phyloP scores from a whole-genome alignment of 2,329 filamentous ascomycete genomes.

The Fusarium sp. region DNA sequence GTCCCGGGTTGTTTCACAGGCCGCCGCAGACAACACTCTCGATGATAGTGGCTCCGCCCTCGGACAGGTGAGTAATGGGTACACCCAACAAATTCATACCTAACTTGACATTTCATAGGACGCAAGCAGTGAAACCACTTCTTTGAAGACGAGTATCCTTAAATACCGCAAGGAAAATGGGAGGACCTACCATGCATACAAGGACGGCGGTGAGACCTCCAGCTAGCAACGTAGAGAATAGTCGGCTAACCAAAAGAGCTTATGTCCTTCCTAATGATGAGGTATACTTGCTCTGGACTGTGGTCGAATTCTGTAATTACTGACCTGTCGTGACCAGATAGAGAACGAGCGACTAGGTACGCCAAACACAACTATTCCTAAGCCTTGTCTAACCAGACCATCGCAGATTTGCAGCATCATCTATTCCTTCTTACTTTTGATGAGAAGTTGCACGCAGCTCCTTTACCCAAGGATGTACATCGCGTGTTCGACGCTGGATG shows the following conservation, averaged over 20 bases:
- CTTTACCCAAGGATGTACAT: not conserved
- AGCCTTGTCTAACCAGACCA: not conserved
- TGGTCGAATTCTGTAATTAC: not conserved
- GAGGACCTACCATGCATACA: not conserved
- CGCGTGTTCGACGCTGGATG: constrained; percentile 28
- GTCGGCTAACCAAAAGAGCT: constrained; percentile 3
- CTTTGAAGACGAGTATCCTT: constrained; percentile 21
- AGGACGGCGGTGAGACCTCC: too few species aligned
- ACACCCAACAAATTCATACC: too few species aligned
- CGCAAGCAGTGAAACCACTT: constrained; percentile 4
- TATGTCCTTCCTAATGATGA: constrained; percentile 38
- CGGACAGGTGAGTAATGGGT: not conserved
- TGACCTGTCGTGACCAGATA: not conserved
- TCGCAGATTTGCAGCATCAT: constrained; percentile 33
- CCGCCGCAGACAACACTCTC: too few species aligned
- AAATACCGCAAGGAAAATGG: constrained; percentile 28
- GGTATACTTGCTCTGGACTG: not conserved
- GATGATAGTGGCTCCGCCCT: too few species aligned
- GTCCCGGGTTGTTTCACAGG: too few species aligned
- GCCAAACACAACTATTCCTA: accelerated
- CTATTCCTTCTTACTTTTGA: constrained; percentile 30
- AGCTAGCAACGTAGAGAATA: too few species aligned
- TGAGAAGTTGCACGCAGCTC: constrained; percentile 9
- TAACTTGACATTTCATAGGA: too few species aligned
- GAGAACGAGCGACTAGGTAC: constrained; percentile 37